Conservation (phyloP, 1,139 yeast species). For the Kurtzmaniella quercitrusa region DNA sequence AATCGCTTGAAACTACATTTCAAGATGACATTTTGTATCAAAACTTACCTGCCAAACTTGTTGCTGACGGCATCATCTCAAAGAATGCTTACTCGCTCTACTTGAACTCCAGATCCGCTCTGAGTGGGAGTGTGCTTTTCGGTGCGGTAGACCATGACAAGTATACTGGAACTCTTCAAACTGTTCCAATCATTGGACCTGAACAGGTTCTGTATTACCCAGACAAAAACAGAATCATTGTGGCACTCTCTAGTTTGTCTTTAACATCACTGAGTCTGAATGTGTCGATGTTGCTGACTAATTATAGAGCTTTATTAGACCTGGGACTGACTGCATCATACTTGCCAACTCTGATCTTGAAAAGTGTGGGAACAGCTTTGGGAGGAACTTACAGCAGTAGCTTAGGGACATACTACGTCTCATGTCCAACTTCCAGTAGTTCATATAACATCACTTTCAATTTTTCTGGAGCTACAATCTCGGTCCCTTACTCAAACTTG, state of each 20-base stretch:
- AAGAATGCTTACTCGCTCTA: slow-evolving; percentile 49
- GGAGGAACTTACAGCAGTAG: slow-evolving; percentile 19
- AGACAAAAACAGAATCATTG: slow-evolving; percentile 24
- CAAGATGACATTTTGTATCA: slow-evolving; percentile 12
- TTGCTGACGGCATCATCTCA: slow-evolving; percentile 36
- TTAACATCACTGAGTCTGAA: slow-evolving; percentile 11
- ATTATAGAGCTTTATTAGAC: slow-evolving; percentile 35
- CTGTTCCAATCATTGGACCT: slow-evolving; percentile 28
- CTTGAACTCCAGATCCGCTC: slow-evolving; percentile 34
- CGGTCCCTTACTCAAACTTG: slow-evolving; percentile 33
- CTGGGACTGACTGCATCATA: slow-evolving; percentile 41
- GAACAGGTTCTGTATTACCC: slow-evolving; percentile 14
- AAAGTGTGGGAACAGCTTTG: slow-evolving; percentile 24
- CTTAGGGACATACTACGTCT: slow-evolving; percentile 24
- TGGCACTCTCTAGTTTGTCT: slow-evolving; percentile 19
- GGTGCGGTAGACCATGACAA: slow-evolving; percentile 53
- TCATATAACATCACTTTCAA: slow-evolving; percentile 24
- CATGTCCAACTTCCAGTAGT: slow-evolving; percentile 10
- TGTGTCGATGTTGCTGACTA: slow-evolving; percentile 13
- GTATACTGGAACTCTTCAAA: slow-evolving; percentile 32
- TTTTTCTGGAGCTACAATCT: slow-evolving; percentile 37
- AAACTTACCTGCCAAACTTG: slow-evolving; percentile 15
- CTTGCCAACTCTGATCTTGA: slow-evolving; percentile 25
- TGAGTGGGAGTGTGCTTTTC: slow-evolving; percentile 40
- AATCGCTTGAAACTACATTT: slow-evolving; percentile 44